Evolutionary conservation across 345 rosid species (phyloP), one percentile per base, ranked within the genome.

Genomic region (Angophora floribunda): DNA sequence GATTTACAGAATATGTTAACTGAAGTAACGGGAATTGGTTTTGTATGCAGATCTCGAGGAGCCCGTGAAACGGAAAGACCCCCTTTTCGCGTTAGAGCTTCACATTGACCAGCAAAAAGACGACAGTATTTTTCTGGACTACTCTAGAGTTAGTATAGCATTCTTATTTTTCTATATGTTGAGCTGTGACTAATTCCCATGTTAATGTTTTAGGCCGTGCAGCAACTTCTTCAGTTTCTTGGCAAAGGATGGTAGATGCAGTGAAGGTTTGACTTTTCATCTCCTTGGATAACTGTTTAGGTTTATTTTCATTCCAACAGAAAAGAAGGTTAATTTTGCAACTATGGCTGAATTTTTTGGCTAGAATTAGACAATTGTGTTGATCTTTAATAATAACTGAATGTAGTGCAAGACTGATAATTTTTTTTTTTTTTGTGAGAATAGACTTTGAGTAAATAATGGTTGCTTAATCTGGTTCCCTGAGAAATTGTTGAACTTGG

Each of bases 231-330:
- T 88, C 89, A 61, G 79, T 82, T 75, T 92, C 93, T 87, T 94
- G 95, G 95, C 93, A 93, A 88, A 91, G 87, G 88, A 95, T 95
- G 96, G 96, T 93, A 88, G 96, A 94, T 90, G 90, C 87, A 59
- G 95, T 94, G 88, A 94, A 95, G 96, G 96, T 94, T 88, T 24
- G 75, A 89, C 80, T 87, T 87, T 44, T 55, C 63, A 51, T 63
- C 28, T n/a, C 85, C 86, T 70, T 13, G 50, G 36, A 45, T 82
- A 26, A 26, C 30, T 51, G 86, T 67, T 84, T 80, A 49, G 44
- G 44, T 79, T 22, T 51, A 32, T 44, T 32, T 17, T 57, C 28
- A 28, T 30, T 52, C 49, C 41, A 49, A 75, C 82, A 49, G 9
- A 41, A 75, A 75, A 19, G 82, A 19, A 44, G 45, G 26, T 36